Evolutionary conservation across 306 rosid genomes (phyloP).

Genomic region (Cucurbita argyrosperma): DNA sequence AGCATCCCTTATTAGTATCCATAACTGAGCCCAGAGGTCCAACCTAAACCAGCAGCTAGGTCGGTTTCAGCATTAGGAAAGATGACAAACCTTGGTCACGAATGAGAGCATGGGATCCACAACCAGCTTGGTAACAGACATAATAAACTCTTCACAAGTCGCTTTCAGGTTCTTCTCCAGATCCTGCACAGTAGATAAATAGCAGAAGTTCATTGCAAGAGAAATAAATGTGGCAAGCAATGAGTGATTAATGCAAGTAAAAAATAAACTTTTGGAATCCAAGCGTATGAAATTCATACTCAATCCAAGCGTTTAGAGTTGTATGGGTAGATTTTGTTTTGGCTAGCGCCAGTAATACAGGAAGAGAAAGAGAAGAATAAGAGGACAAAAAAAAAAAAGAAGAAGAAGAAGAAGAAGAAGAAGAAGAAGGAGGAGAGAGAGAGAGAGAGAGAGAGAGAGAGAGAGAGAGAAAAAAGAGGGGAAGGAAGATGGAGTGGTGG

Average conservation of each 20-base stretch:
- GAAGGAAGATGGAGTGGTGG: too few species aligned
- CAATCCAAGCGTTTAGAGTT: too few species aligned
- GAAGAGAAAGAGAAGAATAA: too few species aligned
- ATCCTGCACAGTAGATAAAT: conserved; percentile 44
- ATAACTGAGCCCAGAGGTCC: conserved; percentile 7
- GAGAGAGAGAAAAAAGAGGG: too few species aligned
- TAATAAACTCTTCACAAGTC: conserved; percentile 94
- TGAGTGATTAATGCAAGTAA: neutral
- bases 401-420: too few species aligned
- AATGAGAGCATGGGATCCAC: conserved; percentile 98
- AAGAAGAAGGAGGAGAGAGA: too few species aligned
- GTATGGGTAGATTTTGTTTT: too few species aligned
- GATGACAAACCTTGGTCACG: conserved; percentile 76
- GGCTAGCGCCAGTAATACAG: too few species aligned
- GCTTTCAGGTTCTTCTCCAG: conserved; percentile 87
- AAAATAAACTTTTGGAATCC: too few species aligned
- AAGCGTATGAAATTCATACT: too few species aligned
- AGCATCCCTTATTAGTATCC: neutral
- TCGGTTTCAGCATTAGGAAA: neutral
- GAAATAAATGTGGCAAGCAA: neutral
- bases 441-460: too few species aligned
- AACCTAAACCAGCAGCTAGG: conserved; percentile 1
- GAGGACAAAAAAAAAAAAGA: too few species aligned
- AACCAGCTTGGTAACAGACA: conserved; percentile 90
- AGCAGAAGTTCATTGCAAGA: neutral